These are phyloP conservation scores for Aspergillus intermedius DNA, from an alignment of 2,329 filamentous ascomycete genomes.

Conservation along the genomic window DNA sequence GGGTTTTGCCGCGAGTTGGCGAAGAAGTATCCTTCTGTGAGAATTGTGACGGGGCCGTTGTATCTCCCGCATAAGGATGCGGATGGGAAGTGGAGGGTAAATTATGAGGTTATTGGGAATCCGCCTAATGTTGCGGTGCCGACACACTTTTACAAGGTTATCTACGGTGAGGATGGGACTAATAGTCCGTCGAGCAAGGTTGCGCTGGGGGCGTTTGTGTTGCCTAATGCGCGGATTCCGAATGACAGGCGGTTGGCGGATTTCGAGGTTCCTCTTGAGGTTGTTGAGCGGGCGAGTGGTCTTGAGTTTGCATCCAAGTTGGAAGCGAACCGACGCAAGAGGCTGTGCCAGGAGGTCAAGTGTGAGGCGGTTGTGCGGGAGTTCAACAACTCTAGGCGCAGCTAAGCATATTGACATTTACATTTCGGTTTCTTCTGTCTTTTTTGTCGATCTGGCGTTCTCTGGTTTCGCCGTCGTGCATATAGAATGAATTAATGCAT, in stretches of 20 bases:
- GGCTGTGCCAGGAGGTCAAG: slow-evolving; percentile 76
- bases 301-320: slow-evolving; percentile 83
- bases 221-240: slow-evolving; percentile 83
- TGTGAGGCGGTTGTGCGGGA: slow-evolving; percentile 81
- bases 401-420: slow-evolving; percentile 7
- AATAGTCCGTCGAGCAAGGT: slow-evolving; percentile 59
- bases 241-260: slow-evolving; percentile 82
- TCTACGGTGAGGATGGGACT: slow-evolving; percentile 81
- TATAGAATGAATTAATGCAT: neutral
- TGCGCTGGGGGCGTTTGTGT: slow-evolving; percentile 84
- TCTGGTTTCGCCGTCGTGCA: neutral
- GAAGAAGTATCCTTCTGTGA: slow-evolving; percentile 71
- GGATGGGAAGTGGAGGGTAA: slow-evolving; percentile 92
- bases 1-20: slow-evolving; percentile 89
- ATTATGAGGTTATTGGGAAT: slow-evolving; percentile 89
- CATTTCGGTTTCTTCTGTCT: neutral
- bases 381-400: slow-evolving; percentile 46
- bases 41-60: slow-evolving; percentile 86
- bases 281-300: slow-evolving; percentile 83
- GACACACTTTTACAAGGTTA: slow-evolving; percentile 99
- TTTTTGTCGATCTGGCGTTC: neutral
- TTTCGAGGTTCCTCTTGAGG: slow-evolving; percentile 92
- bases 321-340: slow-evolving; percentile 64
- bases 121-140: slow-evolving; percentile 93
- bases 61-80: slow-evolving; percentile 83